phyloP scores from a whole-genome alignment of 257 asterid genomes.

The Nicotiana otophora region DNA sequence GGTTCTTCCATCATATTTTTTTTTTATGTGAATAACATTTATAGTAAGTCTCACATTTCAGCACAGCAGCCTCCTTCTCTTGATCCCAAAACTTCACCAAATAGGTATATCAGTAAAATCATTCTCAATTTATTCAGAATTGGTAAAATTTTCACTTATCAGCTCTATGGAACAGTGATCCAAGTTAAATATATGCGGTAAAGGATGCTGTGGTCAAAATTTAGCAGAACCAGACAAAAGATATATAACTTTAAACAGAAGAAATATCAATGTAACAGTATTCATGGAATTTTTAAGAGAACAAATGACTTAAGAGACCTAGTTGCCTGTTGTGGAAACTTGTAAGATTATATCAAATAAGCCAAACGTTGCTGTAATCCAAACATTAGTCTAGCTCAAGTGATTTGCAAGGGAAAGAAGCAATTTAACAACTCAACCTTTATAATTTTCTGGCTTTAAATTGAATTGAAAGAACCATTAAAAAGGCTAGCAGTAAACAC shows the following conservation, averaged over 20 bases:
- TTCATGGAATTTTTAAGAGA: not conserved
- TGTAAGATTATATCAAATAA: not conserved
- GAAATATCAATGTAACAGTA: not conserved
- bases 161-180: not conserved
- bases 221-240: not conserved
- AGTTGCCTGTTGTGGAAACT: not conserved
- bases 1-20: not conserved
- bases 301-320: not conserved
- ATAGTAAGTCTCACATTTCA: not conserved
- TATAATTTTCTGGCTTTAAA: not conserved
- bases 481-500: not conserved
- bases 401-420: not conserved
- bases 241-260: not conserved
- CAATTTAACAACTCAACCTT: not conserved
- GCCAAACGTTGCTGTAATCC: not conserved
- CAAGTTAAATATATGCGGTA: not conserved
- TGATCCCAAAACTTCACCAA: not conserved
- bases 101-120: not conserved
- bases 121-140: not conserved
- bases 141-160: not conserved
- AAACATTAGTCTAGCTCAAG: not conserved
- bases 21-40: not conserved
- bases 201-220: not conserved
- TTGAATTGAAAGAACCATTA: not conserved
- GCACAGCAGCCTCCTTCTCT: not conserved